Conservation (phyloP, 768 basidiomycete species). For the Arthromyces matolae region DNA sequence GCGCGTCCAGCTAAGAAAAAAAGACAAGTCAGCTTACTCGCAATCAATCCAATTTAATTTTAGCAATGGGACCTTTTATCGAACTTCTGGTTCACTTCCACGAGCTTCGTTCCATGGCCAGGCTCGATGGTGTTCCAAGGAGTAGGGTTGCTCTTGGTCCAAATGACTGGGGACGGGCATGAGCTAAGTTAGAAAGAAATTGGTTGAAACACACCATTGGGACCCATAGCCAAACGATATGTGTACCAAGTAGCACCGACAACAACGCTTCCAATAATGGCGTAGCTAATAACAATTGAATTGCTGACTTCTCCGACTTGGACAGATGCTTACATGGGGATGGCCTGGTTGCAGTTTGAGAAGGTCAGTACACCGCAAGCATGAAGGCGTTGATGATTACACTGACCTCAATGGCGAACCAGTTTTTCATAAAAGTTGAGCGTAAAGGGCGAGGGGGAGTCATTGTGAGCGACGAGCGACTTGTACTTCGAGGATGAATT, state of each 20-base stretch:
- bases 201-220: slow-evolving; percentile 34
- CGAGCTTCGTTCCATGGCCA: slow-evolving; percentile 70
- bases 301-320: slow-evolving; percentile 4
- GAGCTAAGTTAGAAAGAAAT: neutral
- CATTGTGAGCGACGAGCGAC: slow-evolving; percentile 6
- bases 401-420: slow-evolving; percentile 71
- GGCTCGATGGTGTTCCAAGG: slow-evolving; percentile 86
- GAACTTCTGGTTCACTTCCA: slow-evolving; percentile 69
- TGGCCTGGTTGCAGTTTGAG: slow-evolving; percentile 31
- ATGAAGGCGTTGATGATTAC: slow-evolving; percentile 5
- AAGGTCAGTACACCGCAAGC: neutral
- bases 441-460: slow-evolving; percentile 26
- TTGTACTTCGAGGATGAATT: no score
- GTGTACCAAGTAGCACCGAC: slow-evolving; percentile 68
- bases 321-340: slow-evolving; percentile 43
- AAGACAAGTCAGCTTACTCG: slow-evolving; percentile 6
- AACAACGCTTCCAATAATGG: slow-evolving; percentile 47
- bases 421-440: slow-evolving; percentile 54
- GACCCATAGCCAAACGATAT: slow-evolving; percentile 58
- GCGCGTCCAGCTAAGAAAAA: slow-evolving; percentile 60
- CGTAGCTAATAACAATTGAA: slow-evolving; percentile 33
- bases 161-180: slow-evolving; percentile 36
- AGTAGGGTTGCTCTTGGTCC: slow-evolving; percentile 71
- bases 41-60: neutral
- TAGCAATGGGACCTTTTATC: slow-evolving; percentile 56